Base-by-base conservation (phyloP, 2,329 filamentous ascomycete genomes). In the Colletotrichum sp. region DNA sequence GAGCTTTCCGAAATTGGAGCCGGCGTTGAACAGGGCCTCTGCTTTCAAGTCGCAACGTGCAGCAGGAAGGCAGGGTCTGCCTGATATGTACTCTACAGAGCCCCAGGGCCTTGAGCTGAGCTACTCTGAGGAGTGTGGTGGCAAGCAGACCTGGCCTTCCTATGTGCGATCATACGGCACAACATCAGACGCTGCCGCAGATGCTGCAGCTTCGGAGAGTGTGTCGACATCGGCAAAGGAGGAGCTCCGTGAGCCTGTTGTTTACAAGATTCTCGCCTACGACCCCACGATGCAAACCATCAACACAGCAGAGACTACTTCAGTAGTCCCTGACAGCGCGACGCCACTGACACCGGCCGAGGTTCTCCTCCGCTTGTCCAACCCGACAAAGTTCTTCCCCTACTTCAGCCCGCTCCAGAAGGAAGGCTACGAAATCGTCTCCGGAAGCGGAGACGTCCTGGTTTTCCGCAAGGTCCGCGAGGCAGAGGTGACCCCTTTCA, bases 201-300 rank as follows among this genome's bases (percentile, higher is more conserved):
- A 68, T 30, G 34, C 60, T 36, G 26, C 49, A n/a, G 64, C 65
- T 15, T 59, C 59, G 15, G 55, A 52, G 30, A 7, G 10, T 8
- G 64, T 49, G 8, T 21, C 28, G 18, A 9, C 65, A 2, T 3
- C 52, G 59, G 32, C 32, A 24, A 69, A 78, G 12, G 28, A 77
- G 21, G 32, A 72, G 15, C 67, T 73, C 30, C 26, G 77, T 49
- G 73, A 81, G 49, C 72, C 81, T 39, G 80, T 80, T 8, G 72
- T 89, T 5, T 95, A 94, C 86, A 94, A 91, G 81, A 89, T 95
- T 39, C 86, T 95, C 8, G 93, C 91, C 3, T 94, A 93, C 79
- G 92, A 95, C 78, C 86, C 90, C 2, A 86, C 85, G 10, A 92
- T 89, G 78, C 88, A 93, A 78, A 85, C 85, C 15, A 87, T 95